Conservation (phyloP, 345 rosid species). For the Aethionema arabicum region DNA sequence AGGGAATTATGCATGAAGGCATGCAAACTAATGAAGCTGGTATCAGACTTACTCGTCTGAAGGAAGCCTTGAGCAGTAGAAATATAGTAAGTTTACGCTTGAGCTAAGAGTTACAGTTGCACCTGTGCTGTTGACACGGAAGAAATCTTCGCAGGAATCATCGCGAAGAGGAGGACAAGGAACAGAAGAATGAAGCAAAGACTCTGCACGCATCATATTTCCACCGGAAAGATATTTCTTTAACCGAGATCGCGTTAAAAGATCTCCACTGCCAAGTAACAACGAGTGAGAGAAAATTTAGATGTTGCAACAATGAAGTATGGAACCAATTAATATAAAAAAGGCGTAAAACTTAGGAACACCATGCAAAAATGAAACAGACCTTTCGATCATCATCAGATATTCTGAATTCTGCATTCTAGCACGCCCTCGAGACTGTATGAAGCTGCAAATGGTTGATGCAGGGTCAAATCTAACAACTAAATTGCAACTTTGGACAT, state of each 20-base stretch:
- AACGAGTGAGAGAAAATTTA: constrained; percentile 3
- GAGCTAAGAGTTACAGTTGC: constrained; percentile 61
- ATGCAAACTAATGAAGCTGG: constrained; percentile 7
- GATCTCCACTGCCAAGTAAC: constrained; percentile 53
- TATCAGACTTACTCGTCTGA: constrained; percentile 67
- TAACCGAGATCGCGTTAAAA: constrained; percentile 45
- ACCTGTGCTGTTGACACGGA: constrained; percentile 57
- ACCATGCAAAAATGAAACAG: constrained; percentile 2
- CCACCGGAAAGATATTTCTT: constrained; percentile 61
- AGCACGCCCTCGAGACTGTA: constrained; percentile 98
- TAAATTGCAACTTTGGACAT: constrained; percentile 85
- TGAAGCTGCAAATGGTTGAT: constrained; percentile 76
- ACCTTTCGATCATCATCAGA: constrained; percentile 75
- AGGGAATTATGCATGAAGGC: background rate
- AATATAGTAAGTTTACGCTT: constrained; percentile 61
- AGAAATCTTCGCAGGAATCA: constrained; percentile 41
- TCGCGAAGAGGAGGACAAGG: constrained; percentile 54
- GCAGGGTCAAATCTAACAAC: constrained; percentile 88
- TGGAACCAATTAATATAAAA: background rate
- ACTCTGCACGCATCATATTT: constrained; percentile 70
- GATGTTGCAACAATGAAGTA: constrained; percentile 1
- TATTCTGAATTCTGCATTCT: constrained; percentile 82
- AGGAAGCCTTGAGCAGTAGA: constrained; percentile 88
- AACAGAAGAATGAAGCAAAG: constrained; percentile 50
- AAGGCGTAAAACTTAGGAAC: background rate